A percentile compares a stretch with the other conserved stretches of the same genome.
phyloP scores from a whole-genome alignment of 441 rosid species.

The Adansonia madagascariensis region DNA sequence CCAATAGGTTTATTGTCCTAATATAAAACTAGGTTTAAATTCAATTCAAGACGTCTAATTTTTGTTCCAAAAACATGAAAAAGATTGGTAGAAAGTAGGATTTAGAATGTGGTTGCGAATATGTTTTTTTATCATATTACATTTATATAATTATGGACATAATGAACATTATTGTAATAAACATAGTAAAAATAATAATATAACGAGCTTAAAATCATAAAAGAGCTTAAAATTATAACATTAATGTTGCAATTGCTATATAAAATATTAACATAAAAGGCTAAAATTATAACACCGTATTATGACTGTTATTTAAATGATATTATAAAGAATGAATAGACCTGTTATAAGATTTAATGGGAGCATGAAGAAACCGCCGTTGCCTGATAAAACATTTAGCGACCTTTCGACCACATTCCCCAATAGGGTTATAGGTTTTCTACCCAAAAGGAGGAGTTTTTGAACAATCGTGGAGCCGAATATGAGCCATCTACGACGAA shows the following conservation, averaged over 20 bases:
- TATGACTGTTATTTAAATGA: no score
- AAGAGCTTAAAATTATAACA: no score
- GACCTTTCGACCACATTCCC: constrained; percentile 46
- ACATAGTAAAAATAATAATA: no score
- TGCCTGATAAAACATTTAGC: constrained; percentile 54
- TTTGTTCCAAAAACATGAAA: background rate
- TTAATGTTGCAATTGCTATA: no score
- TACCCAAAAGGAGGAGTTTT: constrained; percentile 42
- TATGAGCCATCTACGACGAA: constrained; percentile 64
- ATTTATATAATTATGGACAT: no score
- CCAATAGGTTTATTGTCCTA: background rate
- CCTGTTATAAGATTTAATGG: constrained; percentile 35
- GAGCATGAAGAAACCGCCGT: constrained; percentile 54
- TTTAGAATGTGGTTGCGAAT: no score
- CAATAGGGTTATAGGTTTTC: constrained; percentile 35
- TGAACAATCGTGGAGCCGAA: constrained; percentile 60
- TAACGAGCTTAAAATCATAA: no score
- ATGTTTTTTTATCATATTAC: background rate
- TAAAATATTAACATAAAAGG: no score
- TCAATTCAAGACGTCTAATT: background rate
- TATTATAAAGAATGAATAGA: background rate
- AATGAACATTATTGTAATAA: no score
- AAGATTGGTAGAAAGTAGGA: background rate
- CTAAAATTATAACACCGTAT: no score
- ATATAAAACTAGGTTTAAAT: background rate